Conservation (phyloP, 1,284 basidiomycete genomes). For the Ceratobasidium theobromae region DNA sequence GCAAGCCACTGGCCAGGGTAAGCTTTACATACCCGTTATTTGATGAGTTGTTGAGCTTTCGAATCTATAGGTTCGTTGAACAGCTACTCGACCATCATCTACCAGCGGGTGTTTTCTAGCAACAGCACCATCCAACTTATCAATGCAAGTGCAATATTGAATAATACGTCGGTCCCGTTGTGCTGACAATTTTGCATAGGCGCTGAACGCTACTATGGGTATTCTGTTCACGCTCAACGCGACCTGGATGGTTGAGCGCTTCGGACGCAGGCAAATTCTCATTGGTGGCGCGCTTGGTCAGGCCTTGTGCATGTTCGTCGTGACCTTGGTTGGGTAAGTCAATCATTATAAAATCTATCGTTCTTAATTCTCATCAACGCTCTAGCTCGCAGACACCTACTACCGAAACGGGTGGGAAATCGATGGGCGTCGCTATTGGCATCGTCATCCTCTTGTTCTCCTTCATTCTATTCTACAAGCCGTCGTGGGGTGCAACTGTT, state of each 20-base stretch:
- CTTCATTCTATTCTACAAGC: constrained; percentile 37
- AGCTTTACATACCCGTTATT: constrained; percentile 3
- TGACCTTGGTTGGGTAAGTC: constrained; percentile 31
- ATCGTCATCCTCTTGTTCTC: constrained; percentile 35
- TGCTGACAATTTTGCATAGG: neutral
- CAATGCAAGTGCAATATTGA: constrained; percentile 25
- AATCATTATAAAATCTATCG: neutral
- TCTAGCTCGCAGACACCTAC: constrained; percentile 13
- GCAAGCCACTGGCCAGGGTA: constrained; percentile 36
- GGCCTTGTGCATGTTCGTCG: constrained; percentile 34
- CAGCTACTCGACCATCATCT: constrained; percentile 37
- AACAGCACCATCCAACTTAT: constrained; percentile 36
- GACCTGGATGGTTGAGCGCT: constrained; percentile 34
- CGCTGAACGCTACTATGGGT: constrained; percentile 33
- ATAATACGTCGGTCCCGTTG: neutral
- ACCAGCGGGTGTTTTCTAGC: constrained; percentile 35
- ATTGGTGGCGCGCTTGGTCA: constrained; percentile 34
- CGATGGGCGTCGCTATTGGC: constrained; percentile 35
- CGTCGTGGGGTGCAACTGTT: constrained; percentile 38
- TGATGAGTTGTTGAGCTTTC: neutral
- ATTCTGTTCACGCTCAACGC: constrained; percentile 36
- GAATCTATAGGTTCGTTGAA: constrained; percentile 5
- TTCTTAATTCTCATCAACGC: neutral
- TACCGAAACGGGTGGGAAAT: constrained; percentile 27
- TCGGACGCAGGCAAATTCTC: constrained; percentile 33